Evolutionary conservation across 345 rosid genomes (phyloP).

Genomic region (Syzygium grande): DNA sequence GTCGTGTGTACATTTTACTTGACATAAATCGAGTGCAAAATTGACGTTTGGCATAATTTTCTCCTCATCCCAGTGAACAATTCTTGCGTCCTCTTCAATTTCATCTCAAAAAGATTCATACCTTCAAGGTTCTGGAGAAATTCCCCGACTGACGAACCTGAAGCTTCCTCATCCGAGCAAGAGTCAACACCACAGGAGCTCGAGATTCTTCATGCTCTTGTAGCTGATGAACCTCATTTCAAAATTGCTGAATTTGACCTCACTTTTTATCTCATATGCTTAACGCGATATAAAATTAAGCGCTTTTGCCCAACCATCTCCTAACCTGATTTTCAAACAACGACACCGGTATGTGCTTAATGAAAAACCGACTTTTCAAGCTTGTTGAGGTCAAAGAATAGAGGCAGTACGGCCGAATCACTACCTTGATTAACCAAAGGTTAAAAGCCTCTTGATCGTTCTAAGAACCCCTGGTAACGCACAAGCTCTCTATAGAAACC

Average conservation of each 20-base stretch:
- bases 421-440: background rate
- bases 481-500: background rate
- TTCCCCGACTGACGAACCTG: background rate
- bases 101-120: background rate
- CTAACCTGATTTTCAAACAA: background rate
- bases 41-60: too few species aligned
- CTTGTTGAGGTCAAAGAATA: background rate
- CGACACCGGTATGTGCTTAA: fast-evolving
- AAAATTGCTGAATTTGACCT: background rate
- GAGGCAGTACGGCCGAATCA: background rate
- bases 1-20: background rate
- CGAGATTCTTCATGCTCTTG: background rate
- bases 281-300: background rate
- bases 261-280: background rate
- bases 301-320: background rate
- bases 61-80: too few species aligned
- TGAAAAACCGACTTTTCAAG: background rate
- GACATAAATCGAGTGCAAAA: too few species aligned
- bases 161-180: background rate
- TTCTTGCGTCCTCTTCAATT: too few species aligned
- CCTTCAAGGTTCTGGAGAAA: background rate
- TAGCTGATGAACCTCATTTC: background rate
- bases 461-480: background rate
- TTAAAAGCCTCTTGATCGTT: background rate
- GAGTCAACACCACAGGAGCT: background rate